Conservation (phyloP, 495 filamentous ascomycete genomes). For the Penicillium ochrochloron region DNA sequence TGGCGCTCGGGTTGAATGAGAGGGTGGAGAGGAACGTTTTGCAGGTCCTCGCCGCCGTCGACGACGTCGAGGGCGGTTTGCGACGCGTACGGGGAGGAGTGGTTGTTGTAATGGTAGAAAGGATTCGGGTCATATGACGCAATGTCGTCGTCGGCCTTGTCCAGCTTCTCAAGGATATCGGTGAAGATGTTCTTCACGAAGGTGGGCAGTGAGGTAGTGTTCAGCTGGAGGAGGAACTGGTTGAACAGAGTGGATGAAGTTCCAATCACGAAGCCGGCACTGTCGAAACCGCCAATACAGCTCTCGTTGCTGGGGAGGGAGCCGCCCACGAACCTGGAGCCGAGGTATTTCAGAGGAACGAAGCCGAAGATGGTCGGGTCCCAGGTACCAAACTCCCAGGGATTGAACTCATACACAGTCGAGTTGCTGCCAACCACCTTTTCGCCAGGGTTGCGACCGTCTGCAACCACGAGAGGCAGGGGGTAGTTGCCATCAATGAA, state of each 20-base stretch:
- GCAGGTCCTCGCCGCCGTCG: conserved; percentile 84
- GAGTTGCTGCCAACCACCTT: conserved; percentile 71
- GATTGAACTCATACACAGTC: conserved; percentile 86
- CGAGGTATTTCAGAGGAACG: conserved; percentile 72
- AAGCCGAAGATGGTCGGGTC: conserved; percentile 85
- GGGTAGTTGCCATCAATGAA: conserved; percentile 76
- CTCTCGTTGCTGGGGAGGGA: conserved; percentile 56
- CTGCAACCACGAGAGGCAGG: conserved; percentile 81
- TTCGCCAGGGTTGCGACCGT: conserved; percentile 71
- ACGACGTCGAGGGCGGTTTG: conserved; percentile 70
- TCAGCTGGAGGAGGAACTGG: conserved; percentile 64
- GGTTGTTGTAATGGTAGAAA: conserved; percentile 72
- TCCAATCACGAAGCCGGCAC: conserved; percentile 84
- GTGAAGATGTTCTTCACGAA: conserved; percentile 56
- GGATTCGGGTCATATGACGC: conserved; percentile 85
- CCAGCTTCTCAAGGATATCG: conserved; percentile 58
- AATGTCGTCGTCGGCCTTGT: conserved; percentile 70
- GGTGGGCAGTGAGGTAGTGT: conserved; percentile 55
- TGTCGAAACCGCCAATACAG: conserved; percentile 85
- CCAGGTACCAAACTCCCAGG: conserved; percentile 83
- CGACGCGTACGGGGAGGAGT: conserved; percentile 62
- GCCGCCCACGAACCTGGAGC: conserved; percentile 77
- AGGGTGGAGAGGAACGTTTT: conserved; percentile 88
- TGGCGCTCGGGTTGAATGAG: conserved; percentile 77
- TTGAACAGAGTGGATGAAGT: conserved; percentile 95